These are phyloP conservation scores for Radiomyces spectabilis DNA, from an alignment of 192 early-diverging fungal genomes.

Conservation along the genomic window DNA sequence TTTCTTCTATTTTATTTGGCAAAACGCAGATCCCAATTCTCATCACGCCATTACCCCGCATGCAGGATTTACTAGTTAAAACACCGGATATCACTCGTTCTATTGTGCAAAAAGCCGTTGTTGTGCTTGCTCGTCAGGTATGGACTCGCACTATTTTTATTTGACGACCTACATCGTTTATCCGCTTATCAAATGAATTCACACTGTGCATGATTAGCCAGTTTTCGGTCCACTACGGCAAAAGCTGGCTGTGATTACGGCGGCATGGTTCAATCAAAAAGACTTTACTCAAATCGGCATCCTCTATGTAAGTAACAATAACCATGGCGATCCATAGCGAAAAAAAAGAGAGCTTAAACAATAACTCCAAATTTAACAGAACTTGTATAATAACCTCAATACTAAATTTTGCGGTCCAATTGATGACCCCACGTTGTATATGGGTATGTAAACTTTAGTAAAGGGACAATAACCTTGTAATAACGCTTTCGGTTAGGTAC, in stretches of 20 bases:
- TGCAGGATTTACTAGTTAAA: conserved; percentile 62
- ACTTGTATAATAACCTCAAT: conserved; percentile 52
- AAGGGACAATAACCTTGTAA: background rate
- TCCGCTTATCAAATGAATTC: too few relatives aligned
- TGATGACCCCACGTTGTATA: conserved; percentile 58
- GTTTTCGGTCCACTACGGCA: conserved; percentile 64
- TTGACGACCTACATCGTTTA: too few relatives aligned
- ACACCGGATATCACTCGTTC: conserved; percentile 70
- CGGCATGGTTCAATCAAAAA: conserved; percentile 69
- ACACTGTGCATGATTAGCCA: too few relatives aligned
- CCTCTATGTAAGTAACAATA: conserved; percentile 44
- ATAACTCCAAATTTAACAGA: too few relatives aligned
- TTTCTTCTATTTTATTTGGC: background rate
- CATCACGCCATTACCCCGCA: too few relatives aligned
- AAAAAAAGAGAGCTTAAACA: too few relatives aligned
- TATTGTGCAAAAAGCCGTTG: conserved; percentile 77
- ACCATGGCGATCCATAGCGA: too few relatives aligned
- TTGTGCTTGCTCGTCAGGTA: conserved; percentile 62
- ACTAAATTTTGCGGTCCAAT: conserved; percentile 44
- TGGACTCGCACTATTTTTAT: too few relatives aligned
- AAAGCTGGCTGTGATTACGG: conserved; percentile 70
- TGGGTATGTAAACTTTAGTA: conserved; percentile 38
- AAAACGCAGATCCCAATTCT: too few relatives aligned
- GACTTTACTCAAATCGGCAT: conserved; percentile 79
- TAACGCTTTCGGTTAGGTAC: conserved; percentile 36